Evolutionary conservation across 1,284 basidiomycete genomes (phyloP), one percentile per base, ranked within the genome.

Genomic region (Ustilago vetiveriae): DNA sequence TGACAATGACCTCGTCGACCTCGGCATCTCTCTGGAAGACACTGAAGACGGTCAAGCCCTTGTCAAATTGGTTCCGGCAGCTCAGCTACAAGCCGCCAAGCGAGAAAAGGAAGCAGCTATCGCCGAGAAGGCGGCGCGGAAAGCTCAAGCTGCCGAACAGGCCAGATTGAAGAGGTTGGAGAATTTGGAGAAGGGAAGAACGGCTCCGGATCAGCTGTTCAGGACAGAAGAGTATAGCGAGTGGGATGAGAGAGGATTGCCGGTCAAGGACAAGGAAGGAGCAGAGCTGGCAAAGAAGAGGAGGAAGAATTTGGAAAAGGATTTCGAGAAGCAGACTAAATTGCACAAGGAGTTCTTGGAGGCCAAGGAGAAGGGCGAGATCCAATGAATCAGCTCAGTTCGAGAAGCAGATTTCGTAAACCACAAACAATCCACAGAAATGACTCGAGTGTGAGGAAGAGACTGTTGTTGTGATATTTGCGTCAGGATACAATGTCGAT

Each of bases 11-110:
- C 85, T 98, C 35, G 90, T 95, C 40, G 90, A 94, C 22, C 85
- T 98, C 49, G 96, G 96, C 14, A 92, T 99, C 6, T 93, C 94
- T 10, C 85, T 99, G 37, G 96, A 98, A 79, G 96, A 99, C 83
- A 92, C 94, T 84, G 78, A 78, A 32, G 92, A 94, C 84, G 92
- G 94, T 89, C 72, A 74, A 83, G 71, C 72, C 14, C 87, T 98
- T 38, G 91, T 98, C 72, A 98, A 98, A 83, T 85, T 98, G 39
- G 91, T 96, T 16, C 86, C 92, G 50, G 89, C 94, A 0, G 88
- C 88, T 6, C 88, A 92, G 62, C 86, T 99, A 30, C 88, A 92
- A 65, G 90, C 87, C 72, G 90, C 89, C 0, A 88, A 93, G 43
- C 92, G 96, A 59, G 94, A 94, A 79, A 98, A 97, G 84, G 88